Evolutionary conservation across 805 yeast species (phyloP).

Genomic region (Pichia thaimueangensis): DNA sequence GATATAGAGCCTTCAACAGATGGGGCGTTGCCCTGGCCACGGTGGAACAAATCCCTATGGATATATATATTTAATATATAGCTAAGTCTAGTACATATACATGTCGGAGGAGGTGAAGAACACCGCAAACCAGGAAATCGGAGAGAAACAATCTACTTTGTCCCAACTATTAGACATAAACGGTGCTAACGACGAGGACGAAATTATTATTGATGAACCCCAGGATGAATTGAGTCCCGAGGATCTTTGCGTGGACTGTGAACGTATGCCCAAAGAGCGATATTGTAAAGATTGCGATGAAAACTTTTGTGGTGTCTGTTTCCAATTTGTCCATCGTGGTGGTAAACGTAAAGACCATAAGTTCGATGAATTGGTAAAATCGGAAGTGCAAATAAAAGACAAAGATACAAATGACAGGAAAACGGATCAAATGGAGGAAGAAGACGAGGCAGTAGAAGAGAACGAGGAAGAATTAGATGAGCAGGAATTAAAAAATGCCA

Average conservation of each 20-base stretch:
- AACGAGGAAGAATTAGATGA: constrained; percentile 8
- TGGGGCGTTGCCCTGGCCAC: too few relatives aligned
- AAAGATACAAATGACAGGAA: constrained; percentile 14
- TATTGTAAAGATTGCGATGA: constrained; percentile 59
- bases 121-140: not conserved
- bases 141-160: constrained; percentile 18
- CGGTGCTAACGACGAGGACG: constrained; percentile 16
- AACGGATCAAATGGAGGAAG: constrained; percentile 17
- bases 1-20: too few relatives aligned
- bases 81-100: too few relatives aligned
- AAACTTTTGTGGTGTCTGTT: constrained; percentile 64
- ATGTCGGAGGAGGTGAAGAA: not conserved
- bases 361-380: constrained; percentile 20
- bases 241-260: constrained; percentile 59
- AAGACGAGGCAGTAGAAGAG: constrained; percentile 11
- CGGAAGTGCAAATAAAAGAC: constrained; percentile 15
- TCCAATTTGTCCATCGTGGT: constrained; percentile 59
- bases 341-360: constrained; percentile 52
- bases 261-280: constrained; percentile 65
- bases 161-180: constrained; percentile 23
- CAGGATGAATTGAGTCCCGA: constrained; percentile 24
- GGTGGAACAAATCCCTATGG: too few relatives aligned
- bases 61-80: too few relatives aligned
- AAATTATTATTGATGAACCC: constrained; percentile 2
- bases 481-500: not conserved